A percentile compares a stretch with the other conserved stretches of the same genome.
These are phyloP conservation scores for Solanum pimpinellifolium DNA, from an alignment of 257 asterid species.

Conservation along the genomic window DNA sequence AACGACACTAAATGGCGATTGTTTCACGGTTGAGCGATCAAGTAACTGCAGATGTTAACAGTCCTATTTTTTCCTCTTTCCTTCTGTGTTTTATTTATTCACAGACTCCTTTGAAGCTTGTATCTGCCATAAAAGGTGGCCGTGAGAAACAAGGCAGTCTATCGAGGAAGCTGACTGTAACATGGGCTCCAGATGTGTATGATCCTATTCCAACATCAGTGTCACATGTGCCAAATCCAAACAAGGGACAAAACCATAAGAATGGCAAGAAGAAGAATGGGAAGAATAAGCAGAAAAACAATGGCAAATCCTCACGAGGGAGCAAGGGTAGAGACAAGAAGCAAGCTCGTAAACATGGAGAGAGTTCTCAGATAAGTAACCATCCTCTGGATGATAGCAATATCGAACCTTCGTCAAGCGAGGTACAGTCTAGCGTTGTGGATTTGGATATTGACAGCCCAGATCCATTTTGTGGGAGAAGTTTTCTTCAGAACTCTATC, in stretches of 20 bases:
- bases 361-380: conserved; percentile 24
- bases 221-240: conserved; percentile 69
- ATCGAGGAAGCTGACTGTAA: conserved; percentile 24
- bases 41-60: neutral
- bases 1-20: neutral
- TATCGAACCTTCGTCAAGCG: neutral
- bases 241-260: conserved; percentile 33
- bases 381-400: conserved; percentile 25
- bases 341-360: conserved; percentile 39
- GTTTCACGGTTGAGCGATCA: neutral
- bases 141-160: conserved; percentile 29
- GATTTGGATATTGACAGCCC: conserved; percentile 17
- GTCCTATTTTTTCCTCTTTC: neutral
- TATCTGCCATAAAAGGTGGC: conserved; percentile 44
- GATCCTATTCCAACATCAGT: conserved; percentile 48
- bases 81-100: neutral
- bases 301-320: conserved; percentile 56
- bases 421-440: neutral
- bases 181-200: conserved; percentile 53
- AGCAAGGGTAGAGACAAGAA: conserved; percentile 66
- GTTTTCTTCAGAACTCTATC: conserved; percentile 25
- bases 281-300: conserved; percentile 60
- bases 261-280: conserved; percentile 45
- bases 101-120: conserved; percentile 28
- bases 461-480: conserved; percentile 25